phyloP scores from a whole-genome alignment of 2,329 filamentous ascomycete species.

The Cordyceps javanica region DNA sequence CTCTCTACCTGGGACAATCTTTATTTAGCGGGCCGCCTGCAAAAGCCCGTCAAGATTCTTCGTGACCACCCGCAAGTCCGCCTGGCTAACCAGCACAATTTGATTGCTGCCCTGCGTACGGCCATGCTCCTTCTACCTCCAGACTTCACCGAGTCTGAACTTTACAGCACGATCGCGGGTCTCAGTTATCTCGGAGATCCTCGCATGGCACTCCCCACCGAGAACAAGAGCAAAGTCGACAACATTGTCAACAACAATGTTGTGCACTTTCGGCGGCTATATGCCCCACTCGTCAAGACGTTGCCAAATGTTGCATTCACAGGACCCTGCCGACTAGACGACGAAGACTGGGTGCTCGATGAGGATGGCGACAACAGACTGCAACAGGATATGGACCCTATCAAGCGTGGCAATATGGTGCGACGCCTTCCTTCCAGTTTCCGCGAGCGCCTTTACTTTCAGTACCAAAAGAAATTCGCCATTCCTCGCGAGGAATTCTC shows the following conservation, averaged over 20 bases:
- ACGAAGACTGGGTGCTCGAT: slow-evolving; percentile 35
- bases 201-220: slow-evolving; percentile 86
- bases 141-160: slow-evolving; percentile 75
- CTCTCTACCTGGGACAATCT: slow-evolving; percentile 88
- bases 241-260: slow-evolving; percentile 95
- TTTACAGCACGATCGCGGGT: slow-evolving; percentile 87
- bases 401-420: slow-evolving; percentile 93
- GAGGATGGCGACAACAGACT: slow-evolving; percentile 58
- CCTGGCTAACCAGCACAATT: slow-evolving; percentile 91
- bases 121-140: slow-evolving; percentile 80
- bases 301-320: slow-evolving; percentile 82
- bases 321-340: slow-evolving; percentile 40
- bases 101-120: slow-evolving; percentile 84
- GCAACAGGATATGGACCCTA: slow-evolving; percentile 85
- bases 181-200: slow-evolving; percentile 94
- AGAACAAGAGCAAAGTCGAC: slow-evolving; percentile 84
- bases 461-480: slow-evolving; percentile 84
- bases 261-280: slow-evolving; percentile 83
- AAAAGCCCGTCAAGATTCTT: slow-evolving; percentile 97
- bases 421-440: slow-evolving; percentile 81
- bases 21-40: slow-evolving; percentile 91
- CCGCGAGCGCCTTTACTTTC: slow-evolving; percentile 84
- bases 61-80: slow-evolving; percentile 89
- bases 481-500: slow-evolving; percentile 81
- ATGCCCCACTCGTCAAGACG: slow-evolving; percentile 81